Conservation (phyloP, 202 grass and related monocot species). For the Saccharum hybrid region DNA sequence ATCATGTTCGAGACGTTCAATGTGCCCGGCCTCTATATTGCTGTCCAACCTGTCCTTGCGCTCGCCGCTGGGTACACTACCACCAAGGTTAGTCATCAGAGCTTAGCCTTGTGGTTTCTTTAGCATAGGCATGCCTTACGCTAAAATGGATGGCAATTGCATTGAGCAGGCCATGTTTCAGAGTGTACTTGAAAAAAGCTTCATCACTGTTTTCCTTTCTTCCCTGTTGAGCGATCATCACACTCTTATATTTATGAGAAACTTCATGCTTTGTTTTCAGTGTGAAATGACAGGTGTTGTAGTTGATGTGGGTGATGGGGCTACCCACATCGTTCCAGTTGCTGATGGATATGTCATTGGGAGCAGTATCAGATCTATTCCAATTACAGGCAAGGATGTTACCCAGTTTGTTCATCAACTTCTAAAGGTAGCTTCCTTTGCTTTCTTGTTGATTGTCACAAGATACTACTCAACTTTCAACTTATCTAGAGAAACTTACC, state of each 20-base stretch:
- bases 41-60: slow-evolving; percentile 90
- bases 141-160: background rate
- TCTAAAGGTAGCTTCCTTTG: slow-evolving; percentile 69
- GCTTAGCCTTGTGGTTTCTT: background rate
- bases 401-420: slow-evolving; percentile 96
- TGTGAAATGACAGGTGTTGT: slow-evolving; percentile 99
- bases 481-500: background rate
- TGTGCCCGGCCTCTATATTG: slow-evolving; percentile 92
- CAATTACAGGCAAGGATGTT: slow-evolving; percentile 95
- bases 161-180: background rate
- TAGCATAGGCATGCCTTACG: background rate
- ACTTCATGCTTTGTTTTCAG: slow-evolving; percentile 69
- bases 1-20: slow-evolving; percentile 99
- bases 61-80: slow-evolving; percentile 97
- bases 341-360: slow-evolving; percentile 99
- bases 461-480: slow-evolving; percentile 1
- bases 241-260: slow-evolving; percentile 41
- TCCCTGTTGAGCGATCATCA: slow-evolving; percentile 19
- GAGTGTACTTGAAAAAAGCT: background rate
- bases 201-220: slow-evolving; percentile 20
- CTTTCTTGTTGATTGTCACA: slow-evolving; percentile 12
- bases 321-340: slow-evolving; percentile 94
- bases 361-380: slow-evolving; percentile 95
- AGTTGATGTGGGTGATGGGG: slow-evolving; percentile 96
- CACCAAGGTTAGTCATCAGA: slow-evolving; percentile 67